Base-by-base conservation (phyloP, 331 rosid species). In the Pyracantha coccinea region DNA sequence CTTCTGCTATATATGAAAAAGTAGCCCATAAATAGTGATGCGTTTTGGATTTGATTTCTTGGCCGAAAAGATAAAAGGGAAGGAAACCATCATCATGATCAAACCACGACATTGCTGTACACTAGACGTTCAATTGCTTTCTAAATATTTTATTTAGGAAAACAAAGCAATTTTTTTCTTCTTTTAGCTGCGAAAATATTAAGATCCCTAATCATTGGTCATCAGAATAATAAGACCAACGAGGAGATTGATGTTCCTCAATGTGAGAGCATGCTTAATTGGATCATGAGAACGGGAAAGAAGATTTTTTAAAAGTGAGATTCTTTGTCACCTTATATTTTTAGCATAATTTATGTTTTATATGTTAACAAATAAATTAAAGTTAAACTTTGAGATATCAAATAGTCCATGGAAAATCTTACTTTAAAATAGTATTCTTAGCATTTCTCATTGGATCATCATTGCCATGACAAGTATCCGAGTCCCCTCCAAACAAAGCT, bases 141-240 rank as follows among this genome's bases (percentile, higher is more conserved):
- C 28, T 9, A 28, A 11, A 59, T 41, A 57, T 19, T 67, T 57
- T 28, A 15, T 38, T 62, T 27, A 27, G 60, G 29, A 28, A 62
- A 70, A 70, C 47, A 29, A 65, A 59, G 68, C 4, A 47, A 14
- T 16, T 24, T 28, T 11, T 12, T 44, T 11, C 11, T 41, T 41
- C 47, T 41, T 41, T 41, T 41, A 10, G 5, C 47, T 41, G 47
- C 0, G 13, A 67, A 72, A 29, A 75, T 73, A 61, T n/a, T 65
- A 78, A 38, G 44, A 66, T 80, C 76, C 57, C 82, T 83, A 85
- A 88, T 86, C 68, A 89, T 89, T 87, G 74, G 83, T 73, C 53
- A 35, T 83, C 55, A 47, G 63, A 75, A 75, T 71, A 71, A 67
- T 67, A 68, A 52, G 84, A 25, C 57, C 63, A 77, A 45, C 67